Conservation (phyloP, 1,139 yeast genomes). For the Blastobotrys elegans region DNA sequence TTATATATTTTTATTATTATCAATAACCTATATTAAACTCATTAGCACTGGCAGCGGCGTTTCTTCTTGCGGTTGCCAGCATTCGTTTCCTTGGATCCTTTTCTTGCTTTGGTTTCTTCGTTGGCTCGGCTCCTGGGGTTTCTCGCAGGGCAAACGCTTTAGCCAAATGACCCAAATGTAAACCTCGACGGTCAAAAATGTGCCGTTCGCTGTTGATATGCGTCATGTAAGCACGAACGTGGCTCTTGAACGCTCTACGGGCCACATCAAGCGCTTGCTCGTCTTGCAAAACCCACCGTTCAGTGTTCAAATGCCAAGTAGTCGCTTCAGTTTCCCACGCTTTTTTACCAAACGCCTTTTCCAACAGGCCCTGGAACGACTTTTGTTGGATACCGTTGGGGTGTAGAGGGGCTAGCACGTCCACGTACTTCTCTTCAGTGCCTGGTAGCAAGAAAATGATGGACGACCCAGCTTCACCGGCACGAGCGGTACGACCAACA, state of each 20-base stretch:
- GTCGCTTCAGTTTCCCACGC: constrained; percentile 94
- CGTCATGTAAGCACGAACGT: constrained; percentile 94
- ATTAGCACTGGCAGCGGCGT: constrained; percentile 48
- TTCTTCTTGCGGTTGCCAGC: constrained; percentile 72
- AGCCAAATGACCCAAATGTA: constrained; percentile 94
- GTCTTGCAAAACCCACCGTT: constrained; percentile 79
- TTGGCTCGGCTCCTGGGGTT: constrained; percentile 56
- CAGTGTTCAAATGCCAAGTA: constrained; percentile 89
- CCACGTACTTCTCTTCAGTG: constrained; percentile 77
- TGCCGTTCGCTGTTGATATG: constrained; percentile 77
- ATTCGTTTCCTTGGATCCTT: constrained; percentile 50
- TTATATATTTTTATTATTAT: not conserved
- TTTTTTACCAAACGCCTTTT: constrained; percentile 60
- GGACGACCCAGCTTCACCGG: constrained; percentile 71
- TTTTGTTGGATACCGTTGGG: constrained; percentile 51
- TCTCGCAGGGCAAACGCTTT: constrained; percentile 93
- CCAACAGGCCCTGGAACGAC: constrained; percentile 49
- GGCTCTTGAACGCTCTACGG: constrained; percentile 76
- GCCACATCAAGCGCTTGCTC: constrained; percentile 60
- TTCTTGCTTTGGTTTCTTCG: constrained; percentile 7
- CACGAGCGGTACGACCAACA: constrained; percentile 96
- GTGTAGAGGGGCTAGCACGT: constrained; percentile 53
- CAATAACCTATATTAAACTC: constrained; percentile 63
- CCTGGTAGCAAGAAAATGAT: constrained; percentile 80
- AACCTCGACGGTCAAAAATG: constrained; percentile 68